Evolutionary conservation across 805 yeast species (phyloP).

Genomic region (Yamadazyma philogaea): DNA sequence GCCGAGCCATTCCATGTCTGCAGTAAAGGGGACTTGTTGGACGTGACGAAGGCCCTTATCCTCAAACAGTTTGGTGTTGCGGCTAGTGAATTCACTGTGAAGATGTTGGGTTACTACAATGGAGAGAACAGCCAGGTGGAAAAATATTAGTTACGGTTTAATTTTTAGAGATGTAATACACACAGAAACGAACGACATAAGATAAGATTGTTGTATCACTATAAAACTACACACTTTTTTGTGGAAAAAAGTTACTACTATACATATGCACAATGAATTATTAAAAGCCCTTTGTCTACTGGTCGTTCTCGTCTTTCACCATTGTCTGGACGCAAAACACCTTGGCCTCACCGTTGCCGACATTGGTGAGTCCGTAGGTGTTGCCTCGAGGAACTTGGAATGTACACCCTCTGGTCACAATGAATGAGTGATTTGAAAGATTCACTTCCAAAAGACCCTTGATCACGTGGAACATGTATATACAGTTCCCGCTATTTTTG

Average conservation of each 20-base stretch:
- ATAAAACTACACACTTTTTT: background rate
- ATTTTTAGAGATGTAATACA: background rate
- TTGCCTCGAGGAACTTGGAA: constrained; percentile 80
- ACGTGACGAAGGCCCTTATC: constrained; percentile 86
- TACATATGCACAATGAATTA: background rate
- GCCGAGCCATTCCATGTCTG: constrained; percentile 79
- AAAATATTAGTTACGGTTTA: constrained; percentile 15
- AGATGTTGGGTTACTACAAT: constrained; percentile 73
- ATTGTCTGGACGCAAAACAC: constrained; percentile 68
- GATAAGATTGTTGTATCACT: constrained; percentile 1
- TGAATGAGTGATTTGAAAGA: constrained; percentile 54
- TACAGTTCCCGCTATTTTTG: constrained; percentile 60
- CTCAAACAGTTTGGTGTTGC: constrained; percentile 96
- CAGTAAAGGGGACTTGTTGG: constrained; percentile 72
- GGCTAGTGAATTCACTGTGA: constrained; percentile 83
- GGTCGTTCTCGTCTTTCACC: constrained; percentile 1
- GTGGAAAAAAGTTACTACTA: constrained; percentile 1
- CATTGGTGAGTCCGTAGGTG: constrained; percentile 64
- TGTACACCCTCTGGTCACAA: constrained; percentile 69
- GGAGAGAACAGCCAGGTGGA: constrained; percentile 45
- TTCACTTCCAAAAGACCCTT: constrained; percentile 69
- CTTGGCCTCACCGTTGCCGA: constrained; percentile 54
- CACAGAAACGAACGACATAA: background rate
- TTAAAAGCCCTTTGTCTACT: background rate
- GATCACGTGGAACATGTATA: constrained; percentile 72